phyloP scores from a whole-genome alignment of 179 eudicot species.

The Spergularia azorica region DNA sequence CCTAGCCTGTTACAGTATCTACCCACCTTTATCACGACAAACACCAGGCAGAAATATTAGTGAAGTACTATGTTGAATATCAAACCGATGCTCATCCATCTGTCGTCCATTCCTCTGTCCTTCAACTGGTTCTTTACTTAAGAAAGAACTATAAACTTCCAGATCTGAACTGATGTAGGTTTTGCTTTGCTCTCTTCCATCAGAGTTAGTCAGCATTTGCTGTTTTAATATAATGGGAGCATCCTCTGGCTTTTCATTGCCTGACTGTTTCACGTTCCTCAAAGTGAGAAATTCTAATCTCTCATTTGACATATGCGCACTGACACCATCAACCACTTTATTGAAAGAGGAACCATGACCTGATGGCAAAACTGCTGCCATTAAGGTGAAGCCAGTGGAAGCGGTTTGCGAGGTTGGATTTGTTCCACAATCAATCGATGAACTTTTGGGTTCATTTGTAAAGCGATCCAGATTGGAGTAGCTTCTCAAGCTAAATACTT shows the following conservation, averaged over 20 bases:
- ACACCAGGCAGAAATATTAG: conserved; percentile 25
- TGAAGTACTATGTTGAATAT: conserved; percentile 18
- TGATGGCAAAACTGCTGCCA: conserved; percentile 23
- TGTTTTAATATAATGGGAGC: conserved; percentile 32
- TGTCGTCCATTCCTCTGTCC: conserved; percentile 30
- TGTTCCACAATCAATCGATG: conserved; percentile 28
- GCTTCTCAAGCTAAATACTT: conserved; percentile 22
- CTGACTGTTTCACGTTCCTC: conserved; percentile 22
- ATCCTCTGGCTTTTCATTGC: conserved; percentile 21
- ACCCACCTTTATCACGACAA: conserved; percentile 30
- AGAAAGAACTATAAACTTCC: conserved; percentile 23
- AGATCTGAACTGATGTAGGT: conserved; percentile 13
- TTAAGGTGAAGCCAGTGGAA: conserved; percentile 33
- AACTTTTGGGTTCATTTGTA: conserved; percentile 14
- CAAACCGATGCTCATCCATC: conserved; percentile 16
- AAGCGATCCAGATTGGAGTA: conserved; percentile 21
- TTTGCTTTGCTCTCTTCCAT: conserved; percentile 25
- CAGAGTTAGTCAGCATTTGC: conserved; percentile 17
- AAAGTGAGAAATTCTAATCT: conserved; percentile 36
- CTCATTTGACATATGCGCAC: conserved; percentile 34
- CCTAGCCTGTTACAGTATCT: conserved; percentile 22
- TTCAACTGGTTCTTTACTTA: conserved; percentile 28
- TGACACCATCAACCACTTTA: conserved; percentile 28
- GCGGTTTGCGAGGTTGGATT: conserved; percentile 24
- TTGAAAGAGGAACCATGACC: conserved; percentile 29